Evolutionary conservation across 176 grass and related monocot genomes (phyloP).

Genomic region (Otatea glauca): DNA sequence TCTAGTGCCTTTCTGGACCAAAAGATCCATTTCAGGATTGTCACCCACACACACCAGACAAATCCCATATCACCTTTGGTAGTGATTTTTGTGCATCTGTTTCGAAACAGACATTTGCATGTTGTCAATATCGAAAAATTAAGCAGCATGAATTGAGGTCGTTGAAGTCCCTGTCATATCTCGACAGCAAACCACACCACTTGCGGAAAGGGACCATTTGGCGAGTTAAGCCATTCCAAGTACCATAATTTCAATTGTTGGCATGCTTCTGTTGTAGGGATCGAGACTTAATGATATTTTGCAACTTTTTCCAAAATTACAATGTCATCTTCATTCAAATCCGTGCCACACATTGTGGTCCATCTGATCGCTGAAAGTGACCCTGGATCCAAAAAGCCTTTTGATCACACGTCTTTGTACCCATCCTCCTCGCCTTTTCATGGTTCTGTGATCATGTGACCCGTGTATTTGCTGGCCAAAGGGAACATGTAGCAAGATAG

Average conservation of each 20-base stretch:
- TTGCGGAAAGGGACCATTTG: background rate
- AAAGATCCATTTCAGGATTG: background rate
- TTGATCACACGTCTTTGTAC: background rate
- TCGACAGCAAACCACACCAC: constrained; percentile 22
- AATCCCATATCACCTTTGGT: background rate
- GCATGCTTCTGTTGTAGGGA: background rate
- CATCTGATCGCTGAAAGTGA: constrained; percentile 37
- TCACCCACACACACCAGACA: background rate
- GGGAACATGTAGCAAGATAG: background rate
- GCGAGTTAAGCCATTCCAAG: background rate
- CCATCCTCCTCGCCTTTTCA: background rate
- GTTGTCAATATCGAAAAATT: background rate
- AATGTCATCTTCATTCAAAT: constrained; percentile 10
- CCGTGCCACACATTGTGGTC: constrained; percentile 11
- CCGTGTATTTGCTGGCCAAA: background rate
- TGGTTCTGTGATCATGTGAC: background rate
- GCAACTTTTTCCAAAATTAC: background rate
- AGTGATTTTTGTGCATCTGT: background rate
- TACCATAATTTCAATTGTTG: background rate
- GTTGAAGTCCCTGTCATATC: constrained; percentile 24
- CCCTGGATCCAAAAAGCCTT: background rate
- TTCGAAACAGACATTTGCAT: constrained; percentile 1
- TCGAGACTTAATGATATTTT: too few relatives aligned
- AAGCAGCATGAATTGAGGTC: background rate
- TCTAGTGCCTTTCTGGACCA: background rate